phyloP scores from a whole-genome alignment of 192 early-diverging fungal species.

The Gonapodya prolifera region DNA sequence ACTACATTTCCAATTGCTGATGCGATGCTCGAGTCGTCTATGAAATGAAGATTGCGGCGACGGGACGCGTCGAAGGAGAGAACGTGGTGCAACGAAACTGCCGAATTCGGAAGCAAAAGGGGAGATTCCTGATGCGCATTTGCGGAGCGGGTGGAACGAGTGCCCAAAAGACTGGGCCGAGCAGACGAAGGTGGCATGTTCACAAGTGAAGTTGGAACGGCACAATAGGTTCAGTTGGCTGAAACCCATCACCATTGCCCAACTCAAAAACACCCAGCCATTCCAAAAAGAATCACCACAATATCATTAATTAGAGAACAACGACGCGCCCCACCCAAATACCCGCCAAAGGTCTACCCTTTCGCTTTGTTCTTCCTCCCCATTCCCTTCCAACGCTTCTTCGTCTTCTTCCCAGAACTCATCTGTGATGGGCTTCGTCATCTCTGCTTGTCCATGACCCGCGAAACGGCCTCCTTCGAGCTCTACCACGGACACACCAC shows the following conservation, averaged over 20 bases:
- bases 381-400: background rate
- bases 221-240: too few relatives aligned
- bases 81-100: background rate
- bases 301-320: too few relatives aligned
- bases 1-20: constrained; percentile 42
- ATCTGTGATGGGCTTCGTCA: background rate
- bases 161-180: too few relatives aligned
- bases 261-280: too few relatives aligned
- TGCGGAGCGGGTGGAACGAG: too few relatives aligned
- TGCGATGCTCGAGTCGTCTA: constrained; percentile 29
- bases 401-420: background rate
- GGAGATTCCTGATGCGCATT: background rate
- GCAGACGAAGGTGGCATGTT: too few relatives aligned
- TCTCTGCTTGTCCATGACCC: background rate
- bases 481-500: background rate
- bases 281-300: too few relatives aligned
- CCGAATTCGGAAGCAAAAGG: background rate
- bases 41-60: constrained; percentile 34
- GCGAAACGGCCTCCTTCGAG: background rate
- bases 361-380: background rate
- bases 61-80: constrained; percentile 35
- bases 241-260: too few relatives aligned
- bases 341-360: background rate
- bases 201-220: too few relatives aligned
- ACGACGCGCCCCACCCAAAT: background rate